These are phyloP conservation scores for Carpinus viminea DNA, from an alignment of 306 rosid genomes.

Conservation along the genomic window DNA sequence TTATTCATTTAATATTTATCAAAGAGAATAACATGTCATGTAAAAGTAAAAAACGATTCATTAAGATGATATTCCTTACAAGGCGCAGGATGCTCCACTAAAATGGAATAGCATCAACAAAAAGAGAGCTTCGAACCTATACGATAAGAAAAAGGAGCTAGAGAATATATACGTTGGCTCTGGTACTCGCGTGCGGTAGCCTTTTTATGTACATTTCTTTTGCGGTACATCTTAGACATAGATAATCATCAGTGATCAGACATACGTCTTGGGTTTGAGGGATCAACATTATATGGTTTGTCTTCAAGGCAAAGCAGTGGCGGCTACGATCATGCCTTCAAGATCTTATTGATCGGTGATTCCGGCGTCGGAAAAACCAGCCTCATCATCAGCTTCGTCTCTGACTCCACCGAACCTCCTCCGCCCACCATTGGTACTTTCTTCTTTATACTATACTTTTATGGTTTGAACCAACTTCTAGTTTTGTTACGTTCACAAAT, in stretches of 20 bases:
- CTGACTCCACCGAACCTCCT: constrained; percentile 52
- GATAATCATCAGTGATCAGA: neutral
- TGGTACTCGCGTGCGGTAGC: neutral
- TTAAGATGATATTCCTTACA: neutral
- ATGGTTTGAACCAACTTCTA: constrained; percentile 1
- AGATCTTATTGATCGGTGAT: constrained; percentile 95
- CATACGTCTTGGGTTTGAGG: neutral
- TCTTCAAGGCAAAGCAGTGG: constrained; percentile 69
- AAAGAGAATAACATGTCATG: too few relatives aligned
- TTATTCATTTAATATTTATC: too few relatives aligned
- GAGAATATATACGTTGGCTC: constrained; percentile 53
- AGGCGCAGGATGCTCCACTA: constrained; percentile 23
- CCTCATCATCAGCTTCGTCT: constrained; percentile 80
- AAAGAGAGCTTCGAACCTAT: neutral
- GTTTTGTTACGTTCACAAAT: neutral
- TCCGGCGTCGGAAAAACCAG: constrained; percentile 93
- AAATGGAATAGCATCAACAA: constrained; percentile 13
- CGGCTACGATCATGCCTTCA: constrained; percentile 82
- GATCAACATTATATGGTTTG: constrained; percentile 48
- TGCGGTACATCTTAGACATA: constrained; percentile 31
- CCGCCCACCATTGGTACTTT: constrained; percentile 83
- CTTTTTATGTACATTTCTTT: constrained; percentile 30
- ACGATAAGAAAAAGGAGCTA: constrained; percentile 28
- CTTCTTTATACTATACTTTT: neutral
- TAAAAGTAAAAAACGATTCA: too few relatives aligned